A percentile compares a stretch with the other conserved stretches of the same genome.
Evolutionary conservation across 1,139 yeast genomes (phyloP).

Genomic region (Scheffersomyces titani): DNA sequence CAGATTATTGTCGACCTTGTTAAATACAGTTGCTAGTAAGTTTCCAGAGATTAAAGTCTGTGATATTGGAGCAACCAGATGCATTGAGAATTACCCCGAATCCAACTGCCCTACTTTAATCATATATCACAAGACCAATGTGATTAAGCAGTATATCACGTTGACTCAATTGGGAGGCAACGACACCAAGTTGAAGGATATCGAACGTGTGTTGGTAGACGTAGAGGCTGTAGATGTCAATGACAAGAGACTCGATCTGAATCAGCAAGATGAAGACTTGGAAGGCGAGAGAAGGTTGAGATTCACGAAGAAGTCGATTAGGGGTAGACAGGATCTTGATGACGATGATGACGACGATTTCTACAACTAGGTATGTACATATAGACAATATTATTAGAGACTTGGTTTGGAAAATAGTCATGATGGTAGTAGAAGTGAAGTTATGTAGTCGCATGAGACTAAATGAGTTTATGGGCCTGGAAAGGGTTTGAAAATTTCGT

Average conservation of each 20-base stretch:
- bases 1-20: slow-evolving; percentile 60
- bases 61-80: slow-evolving; percentile 85
- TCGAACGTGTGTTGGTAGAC: slow-evolving; percentile 69
- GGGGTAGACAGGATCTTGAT: slow-evolving; percentile 28
- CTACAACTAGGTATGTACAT: slow-evolving; percentile 33
- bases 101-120: slow-evolving; percentile 87
- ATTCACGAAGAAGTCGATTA: slow-evolving; percentile 57
- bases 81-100: slow-evolving; percentile 90
- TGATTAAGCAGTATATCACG: slow-evolving; percentile 77
- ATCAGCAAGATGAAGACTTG: slow-evolving; percentile 53
- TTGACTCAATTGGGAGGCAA: slow-evolving; percentile 84
- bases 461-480: neutral
- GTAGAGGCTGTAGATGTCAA: slow-evolving; percentile 61
- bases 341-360: slow-evolving; percentile 41
- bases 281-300: slow-evolving; percentile 50
- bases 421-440: neutral
- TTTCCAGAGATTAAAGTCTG: slow-evolving; percentile 86
- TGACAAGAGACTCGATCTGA: slow-evolving; percentile 66
- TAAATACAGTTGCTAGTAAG: slow-evolving; percentile 52
- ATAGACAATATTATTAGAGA: slow-evolving; percentile 1
- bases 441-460: neutral
- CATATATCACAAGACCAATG: slow-evolving; percentile 74
- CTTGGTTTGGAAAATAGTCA: slow-evolving; percentile 18
- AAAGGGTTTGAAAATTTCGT: neutral
- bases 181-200: slow-evolving; percentile 63